These are phyloP conservation scores for Euphorbia corollata DNA, from an alignment of 441 rosid genomes.

Conservation along the genomic window DNA sequence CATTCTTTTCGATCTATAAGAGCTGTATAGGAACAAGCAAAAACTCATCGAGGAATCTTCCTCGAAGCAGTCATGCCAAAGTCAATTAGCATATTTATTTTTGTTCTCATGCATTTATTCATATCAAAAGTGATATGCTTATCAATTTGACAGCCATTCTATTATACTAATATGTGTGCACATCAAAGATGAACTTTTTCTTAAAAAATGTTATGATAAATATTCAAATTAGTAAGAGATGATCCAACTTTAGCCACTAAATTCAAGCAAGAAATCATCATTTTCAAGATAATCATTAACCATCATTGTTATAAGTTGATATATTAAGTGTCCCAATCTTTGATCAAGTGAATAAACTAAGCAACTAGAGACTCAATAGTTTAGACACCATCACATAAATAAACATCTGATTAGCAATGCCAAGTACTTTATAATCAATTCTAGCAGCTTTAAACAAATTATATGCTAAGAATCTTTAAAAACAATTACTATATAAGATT, in stretches of 20 bases:
- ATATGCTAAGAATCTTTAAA: constrained; percentile 9
- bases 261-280: background rate
- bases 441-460: background rate
- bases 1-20: background rate
- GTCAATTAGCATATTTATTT: background rate
- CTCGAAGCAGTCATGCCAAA: background rate
- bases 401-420: background rate
- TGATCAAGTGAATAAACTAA: background rate
- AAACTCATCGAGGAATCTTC: background rate
- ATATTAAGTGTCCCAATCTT: too few relatives aligned
- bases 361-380: constrained; percentile 1
- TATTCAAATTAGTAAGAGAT: background rate
- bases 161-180: too few relatives aligned
- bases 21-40: background rate
- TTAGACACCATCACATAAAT: constrained; percentile 4
- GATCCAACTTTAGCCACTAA: background rate
- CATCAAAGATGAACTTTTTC: too few relatives aligned
- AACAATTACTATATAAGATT: constrained; percentile 20
- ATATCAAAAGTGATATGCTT: background rate
- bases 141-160: background rate
- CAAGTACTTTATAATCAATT: constrained; percentile 3
- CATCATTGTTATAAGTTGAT: background rate
- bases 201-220: background rate
- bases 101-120: background rate
- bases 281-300: background rate